A percentile compares a stretch with the other conserved stretches of the same genome.
phyloP scores from a whole-genome alignment of 176 grass and related monocot genomes.

The Raddia guianensis region DNA sequence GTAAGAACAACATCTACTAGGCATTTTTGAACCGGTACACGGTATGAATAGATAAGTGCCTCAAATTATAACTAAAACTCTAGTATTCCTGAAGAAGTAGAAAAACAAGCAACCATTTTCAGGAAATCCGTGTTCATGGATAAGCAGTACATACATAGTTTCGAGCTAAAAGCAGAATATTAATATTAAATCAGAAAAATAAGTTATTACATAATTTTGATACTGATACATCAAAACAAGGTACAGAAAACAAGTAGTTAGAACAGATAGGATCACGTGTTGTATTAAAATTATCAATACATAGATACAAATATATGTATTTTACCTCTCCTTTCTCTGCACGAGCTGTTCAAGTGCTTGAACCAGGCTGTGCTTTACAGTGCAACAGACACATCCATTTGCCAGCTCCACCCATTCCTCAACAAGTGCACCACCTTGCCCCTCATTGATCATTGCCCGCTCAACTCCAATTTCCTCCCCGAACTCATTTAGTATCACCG shows the following conservation, averaged over 20 bases:
- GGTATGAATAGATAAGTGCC: neutral
- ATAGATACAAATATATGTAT: neutral
- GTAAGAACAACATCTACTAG: neutral
- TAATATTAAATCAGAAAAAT: conserved; percentile 8
- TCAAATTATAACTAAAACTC: neutral
- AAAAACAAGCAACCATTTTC: conserved; percentile 20
- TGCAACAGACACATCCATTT: conserved; percentile 97
- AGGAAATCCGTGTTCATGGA: neutral
- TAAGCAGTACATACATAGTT: conserved; percentile 2
- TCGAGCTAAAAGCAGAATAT: neutral
- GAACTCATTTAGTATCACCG: conserved; percentile 92
- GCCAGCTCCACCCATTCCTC: conserved; percentile 98
- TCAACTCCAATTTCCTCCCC: conserved; percentile 96
- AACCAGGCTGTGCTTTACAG: conserved; percentile 93
- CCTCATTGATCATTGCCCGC: conserved; percentile 97
- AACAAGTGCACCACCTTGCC: conserved; percentile 77
- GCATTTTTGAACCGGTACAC: conserved; percentile 6
- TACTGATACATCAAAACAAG: neutral
- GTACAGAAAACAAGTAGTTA: conserved; percentile 8
- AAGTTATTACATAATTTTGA: neutral
- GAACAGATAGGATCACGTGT: conserved; percentile 8
- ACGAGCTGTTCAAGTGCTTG: conserved; percentile 97
- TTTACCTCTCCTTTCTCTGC: conserved; percentile 88
- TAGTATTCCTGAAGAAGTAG: neutral
- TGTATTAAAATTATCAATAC: neutral